Evolutionary conservation across 2,329 filamentous ascomycete genomes (phyloP).

Genomic region (Thielaviopsis punctulata): DNA sequence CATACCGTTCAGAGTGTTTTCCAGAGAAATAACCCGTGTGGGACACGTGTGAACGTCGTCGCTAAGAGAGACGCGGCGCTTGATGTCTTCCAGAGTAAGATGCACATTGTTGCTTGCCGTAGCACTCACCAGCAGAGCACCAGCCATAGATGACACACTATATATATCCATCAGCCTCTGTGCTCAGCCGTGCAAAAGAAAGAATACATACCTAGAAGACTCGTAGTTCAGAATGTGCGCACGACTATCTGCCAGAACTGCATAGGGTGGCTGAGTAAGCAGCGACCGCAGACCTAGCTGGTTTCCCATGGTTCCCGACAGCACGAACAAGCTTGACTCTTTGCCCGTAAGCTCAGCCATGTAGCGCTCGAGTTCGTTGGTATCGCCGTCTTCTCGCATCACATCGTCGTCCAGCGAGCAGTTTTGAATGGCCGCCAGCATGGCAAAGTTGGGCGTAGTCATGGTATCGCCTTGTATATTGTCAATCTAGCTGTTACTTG

Average conservation of each 20-base stretch:
- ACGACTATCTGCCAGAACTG: slow-evolving; percentile 61
- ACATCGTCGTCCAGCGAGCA: slow-evolving; percentile 74
- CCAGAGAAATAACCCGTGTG: slow-evolving; percentile 63
- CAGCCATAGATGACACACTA: slow-evolving; percentile 53
- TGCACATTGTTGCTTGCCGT: slow-evolving; percentile 53
- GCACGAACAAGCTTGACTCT: slow-evolving; percentile 60
- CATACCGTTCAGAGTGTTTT: slow-evolving; percentile 70
- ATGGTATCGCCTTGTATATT: slow-evolving; percentile 28
- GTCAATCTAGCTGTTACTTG: neutral
- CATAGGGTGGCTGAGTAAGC: slow-evolving; percentile 62
- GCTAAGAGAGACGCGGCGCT: slow-evolving; percentile 43
- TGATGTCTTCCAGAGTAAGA: slow-evolving; percentile 60
- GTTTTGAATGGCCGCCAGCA: slow-evolving; percentile 62
- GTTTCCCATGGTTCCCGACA: slow-evolving; percentile 91
- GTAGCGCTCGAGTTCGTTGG: slow-evolving; percentile 55
- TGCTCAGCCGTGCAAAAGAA: neutral
- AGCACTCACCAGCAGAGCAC: slow-evolving; percentile 51
- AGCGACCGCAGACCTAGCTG: slow-evolving; percentile 68
- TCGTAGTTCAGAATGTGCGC: slow-evolving; percentile 59
- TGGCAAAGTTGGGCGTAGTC: slow-evolving; percentile 61
- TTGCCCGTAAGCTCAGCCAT: slow-evolving; percentile 59
- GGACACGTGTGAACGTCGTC: slow-evolving; percentile 65
- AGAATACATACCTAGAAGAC: slow-evolving; percentile 35
- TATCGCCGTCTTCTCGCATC: slow-evolving; percentile 63
- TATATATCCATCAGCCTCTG: neutral